Base-by-base conservation (phyloP, 257 asterid species). In the Linderniella brevidens region DNA sequence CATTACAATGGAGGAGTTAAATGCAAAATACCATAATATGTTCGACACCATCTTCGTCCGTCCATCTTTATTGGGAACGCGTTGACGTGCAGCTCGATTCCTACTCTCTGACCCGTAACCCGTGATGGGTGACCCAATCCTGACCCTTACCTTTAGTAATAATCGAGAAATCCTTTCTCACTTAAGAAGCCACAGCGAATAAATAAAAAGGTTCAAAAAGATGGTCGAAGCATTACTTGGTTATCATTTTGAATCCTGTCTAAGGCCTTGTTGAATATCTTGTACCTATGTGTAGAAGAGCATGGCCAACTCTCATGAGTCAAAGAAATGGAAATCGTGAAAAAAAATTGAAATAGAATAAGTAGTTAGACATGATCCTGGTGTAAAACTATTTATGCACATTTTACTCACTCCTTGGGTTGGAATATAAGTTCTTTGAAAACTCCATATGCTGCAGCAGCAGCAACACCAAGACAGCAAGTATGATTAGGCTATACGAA, bases 61-160 rank as follows among this genome's bases (percentile, higher is more conserved):
- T 75, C 99, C 96, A 90, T 37, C 62, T 55, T 63, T 77, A 61
- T 81, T 60, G 18, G 96, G 88, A 43, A 90, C 65, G 47, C 92
- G 92, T 62, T 85, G 96, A 50, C 99, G 96, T 48, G 93, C 96
- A 38, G 96, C 93, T 32, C 99, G 94, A 60, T 85, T 85, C 68
- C 83, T 74, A 54, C 93, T 85, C 55, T 85, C 99, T 45, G 94
- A 75, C 42, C 93, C 97, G 36, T 84, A 84, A 37, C 94, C 92
- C 7, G 88, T 83, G 46, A 84, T 65, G 29, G 97, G 97, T 50
- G 92, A 63, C 48, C 93, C 95, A 11, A 88, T 78, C 64, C 92
- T 72, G 39, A 72, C 93, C 69, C 69, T 72, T 43, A 80, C 93
- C 95, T 87, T 72, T 19, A 60, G 52, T 55, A 57, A 9, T 15